Conservation (phyloP, 2,329 filamentous ascomycete species). For the Scedosporium boydii region DNA sequence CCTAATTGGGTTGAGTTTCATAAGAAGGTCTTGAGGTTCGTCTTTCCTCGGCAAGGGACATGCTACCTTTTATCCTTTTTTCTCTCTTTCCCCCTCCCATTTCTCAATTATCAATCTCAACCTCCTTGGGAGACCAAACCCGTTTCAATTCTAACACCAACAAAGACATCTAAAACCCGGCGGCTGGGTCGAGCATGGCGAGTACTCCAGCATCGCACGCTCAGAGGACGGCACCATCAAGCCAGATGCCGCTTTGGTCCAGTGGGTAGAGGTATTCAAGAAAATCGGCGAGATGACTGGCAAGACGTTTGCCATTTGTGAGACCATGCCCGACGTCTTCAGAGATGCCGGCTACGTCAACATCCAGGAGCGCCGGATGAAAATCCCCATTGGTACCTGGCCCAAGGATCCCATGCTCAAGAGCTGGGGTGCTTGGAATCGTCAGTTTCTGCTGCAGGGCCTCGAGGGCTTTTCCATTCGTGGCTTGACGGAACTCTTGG, state of each 20-base stretch:
- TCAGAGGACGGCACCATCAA: constrained; percentile 18
- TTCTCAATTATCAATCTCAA: constrained; percentile 10
- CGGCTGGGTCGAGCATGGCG: constrained; percentile 21
- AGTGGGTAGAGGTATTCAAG: constrained; percentile 12
- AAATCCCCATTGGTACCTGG: constrained; percentile 16
- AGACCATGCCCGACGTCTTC: constrained; percentile 5
- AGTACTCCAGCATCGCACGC: constrained; percentile 7
- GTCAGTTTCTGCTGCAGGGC: constrained; percentile 15
- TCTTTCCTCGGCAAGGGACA: not conserved
- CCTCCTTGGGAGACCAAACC: too few relatives aligned
- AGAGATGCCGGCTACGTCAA: constrained; percentile 12
- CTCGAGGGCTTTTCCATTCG: constrained; percentile 17
- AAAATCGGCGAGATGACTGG: constrained; percentile 12
- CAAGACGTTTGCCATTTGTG: constrained; percentile 13
- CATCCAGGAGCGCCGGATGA: constrained; percentile 2
- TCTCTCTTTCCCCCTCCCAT: constrained; percentile 24
- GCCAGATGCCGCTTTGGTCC: constrained; percentile 11
- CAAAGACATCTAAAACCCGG: not conserved
- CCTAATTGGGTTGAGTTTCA: constrained; percentile 42
- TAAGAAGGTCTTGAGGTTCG: constrained; percentile 32
- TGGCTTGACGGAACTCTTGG: constrained; percentile 12
- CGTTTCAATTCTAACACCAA: not conserved
- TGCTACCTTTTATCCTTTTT: too few relatives aligned
- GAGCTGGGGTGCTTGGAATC: constrained; percentile 17
- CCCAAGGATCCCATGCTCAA: constrained; percentile 19